Conservation (phyloP, 495 filamentous ascomycete genomes). For the Podospora pseudocomata region DNA sequence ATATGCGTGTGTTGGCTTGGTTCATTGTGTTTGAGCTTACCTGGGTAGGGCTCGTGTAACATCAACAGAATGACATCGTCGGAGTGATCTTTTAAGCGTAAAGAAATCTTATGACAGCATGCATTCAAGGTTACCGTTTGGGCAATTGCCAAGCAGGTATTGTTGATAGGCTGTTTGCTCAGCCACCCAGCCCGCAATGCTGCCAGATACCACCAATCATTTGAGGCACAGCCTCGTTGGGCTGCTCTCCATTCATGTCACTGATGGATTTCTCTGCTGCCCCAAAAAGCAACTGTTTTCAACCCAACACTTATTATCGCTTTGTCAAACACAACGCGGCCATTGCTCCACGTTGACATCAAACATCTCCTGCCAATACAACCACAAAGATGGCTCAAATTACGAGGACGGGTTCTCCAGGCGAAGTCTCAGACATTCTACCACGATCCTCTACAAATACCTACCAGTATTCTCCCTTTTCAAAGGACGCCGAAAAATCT, state of each 20-base stretch:
- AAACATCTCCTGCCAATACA: neutral
- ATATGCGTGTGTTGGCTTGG: neutral
- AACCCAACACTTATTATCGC: neutral
- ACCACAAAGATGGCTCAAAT: too few relatives aligned
- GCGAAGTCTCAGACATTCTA: neutral
- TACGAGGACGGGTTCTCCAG: too few relatives aligned
- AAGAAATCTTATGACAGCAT: neutral
- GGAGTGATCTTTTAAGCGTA: neutral
- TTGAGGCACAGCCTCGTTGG: neutral
- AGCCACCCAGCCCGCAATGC: neutral
- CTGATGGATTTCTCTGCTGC: neutral
- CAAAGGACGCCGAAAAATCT: neutral
- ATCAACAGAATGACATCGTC: neutral
- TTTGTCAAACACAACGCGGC: neutral
- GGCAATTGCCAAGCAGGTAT: too few relatives aligned
- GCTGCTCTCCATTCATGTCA: neutral
- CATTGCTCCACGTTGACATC: neutral
- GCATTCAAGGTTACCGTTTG: too few relatives aligned
- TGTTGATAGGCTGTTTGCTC: neutral
- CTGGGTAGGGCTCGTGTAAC: neutral
- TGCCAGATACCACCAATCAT: neutral
- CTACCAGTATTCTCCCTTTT: neutral
- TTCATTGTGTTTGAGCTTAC: neutral
- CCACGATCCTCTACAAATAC: neutral
- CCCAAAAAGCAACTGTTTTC: neutral